phyloP scores from a whole-genome alignment of 495 filamentous ascomycete genomes.

The Pseudoneurospora amorphoporcata region DNA sequence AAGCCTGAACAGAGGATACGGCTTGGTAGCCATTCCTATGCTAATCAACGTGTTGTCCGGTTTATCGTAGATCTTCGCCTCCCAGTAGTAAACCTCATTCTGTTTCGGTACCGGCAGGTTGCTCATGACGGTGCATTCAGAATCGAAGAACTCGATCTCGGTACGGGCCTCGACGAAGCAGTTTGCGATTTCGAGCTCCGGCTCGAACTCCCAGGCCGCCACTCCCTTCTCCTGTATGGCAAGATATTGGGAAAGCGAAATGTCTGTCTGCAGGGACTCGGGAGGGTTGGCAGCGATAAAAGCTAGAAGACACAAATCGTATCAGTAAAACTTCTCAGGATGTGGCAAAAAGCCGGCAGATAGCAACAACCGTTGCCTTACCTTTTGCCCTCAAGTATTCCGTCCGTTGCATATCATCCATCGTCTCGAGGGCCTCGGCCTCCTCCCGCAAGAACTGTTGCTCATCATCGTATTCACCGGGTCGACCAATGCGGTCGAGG shows the following conservation, averaged over 20 bases:
- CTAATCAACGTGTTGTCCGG: slow-evolving; percentile 76
- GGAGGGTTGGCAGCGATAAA: slow-evolving; percentile 92
- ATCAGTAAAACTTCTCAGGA: slow-evolving; percentile 6
- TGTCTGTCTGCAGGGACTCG: slow-evolving; percentile 91
- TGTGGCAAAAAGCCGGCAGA: neutral
- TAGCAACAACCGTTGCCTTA: slow-evolving; percentile 30
- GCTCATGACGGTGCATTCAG: slow-evolving; percentile 92
- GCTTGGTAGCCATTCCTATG: slow-evolving; percentile 90
- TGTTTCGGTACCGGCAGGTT: slow-evolving; percentile 96
- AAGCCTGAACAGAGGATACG: slow-evolving; percentile 87
- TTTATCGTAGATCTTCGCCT: slow-evolving; percentile 96
- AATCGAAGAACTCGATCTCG: slow-evolving; percentile 97
- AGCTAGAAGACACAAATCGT: slow-evolving; percentile 38
- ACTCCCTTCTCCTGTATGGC: slow-evolving; percentile 99
- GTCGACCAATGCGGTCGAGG: slow-evolving; percentile 83
- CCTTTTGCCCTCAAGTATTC: slow-evolving; percentile 96
- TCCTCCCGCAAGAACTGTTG: slow-evolving; percentile 86
- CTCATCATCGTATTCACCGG: slow-evolving; percentile 96
- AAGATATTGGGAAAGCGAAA: slow-evolving; percentile 92
- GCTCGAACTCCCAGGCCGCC: slow-evolving; percentile 97
- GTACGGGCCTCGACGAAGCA: slow-evolving; percentile 95
- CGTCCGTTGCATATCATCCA: slow-evolving; percentile 85
- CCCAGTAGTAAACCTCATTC: slow-evolving; percentile 99
- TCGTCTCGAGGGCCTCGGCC: slow-evolving; percentile 84
- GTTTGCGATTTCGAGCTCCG: slow-evolving; percentile 95